Evolutionary conservation across 805 yeast species (phyloP), one percentile per base, ranked within the genome.

Genomic region (Maudiozyma saulgeensis): DNA sequence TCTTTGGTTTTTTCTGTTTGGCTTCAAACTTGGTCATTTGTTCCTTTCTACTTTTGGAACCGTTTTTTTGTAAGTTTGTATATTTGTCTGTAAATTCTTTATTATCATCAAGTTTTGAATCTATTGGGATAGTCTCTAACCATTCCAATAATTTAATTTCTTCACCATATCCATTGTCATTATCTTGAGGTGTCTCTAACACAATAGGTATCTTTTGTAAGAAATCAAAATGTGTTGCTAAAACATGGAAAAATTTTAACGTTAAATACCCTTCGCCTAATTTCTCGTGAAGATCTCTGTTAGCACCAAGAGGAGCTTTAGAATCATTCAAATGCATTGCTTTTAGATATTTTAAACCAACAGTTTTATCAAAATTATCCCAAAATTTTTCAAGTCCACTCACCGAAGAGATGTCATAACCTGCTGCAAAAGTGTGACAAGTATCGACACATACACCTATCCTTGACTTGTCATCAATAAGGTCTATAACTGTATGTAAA

Each of bases 381-480:
- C 96, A 85, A 64, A 93, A 90, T 42, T 68, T 67, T 9, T 74
- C 71, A 68, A 81, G 86, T 13, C 69, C 62, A 31, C 73, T 79
- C 51, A 75, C 76, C 16, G 76, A 75, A n/a, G 81, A 68, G 9
- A 93, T 75, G 62, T 93, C 97, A 63, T 87, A 90, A 1, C 99
- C 99, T 1, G 98, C 96, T 0, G 98, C 96, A 72, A 87, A 89
- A 0, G 96, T 75, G 66, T 93, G 99, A 64, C 99, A 93, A 0
- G 98, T 93, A 64, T 93, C 99, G 15, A 93, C 75, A 63, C 99
- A 93, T 0, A 93, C 96, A 4, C 99, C 98, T n/a, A 93, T 82
- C 49, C 99, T 74, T 0, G 68, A 62, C 65, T 90, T 90, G 60
- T 89, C 78, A 1, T 88, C 84, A n/a, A 93, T 78, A 73, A 80